phyloP scores from a whole-genome alignment of 768 basidiomycete genomes.

The Rhodosporidiobolus sp. region DNA sequence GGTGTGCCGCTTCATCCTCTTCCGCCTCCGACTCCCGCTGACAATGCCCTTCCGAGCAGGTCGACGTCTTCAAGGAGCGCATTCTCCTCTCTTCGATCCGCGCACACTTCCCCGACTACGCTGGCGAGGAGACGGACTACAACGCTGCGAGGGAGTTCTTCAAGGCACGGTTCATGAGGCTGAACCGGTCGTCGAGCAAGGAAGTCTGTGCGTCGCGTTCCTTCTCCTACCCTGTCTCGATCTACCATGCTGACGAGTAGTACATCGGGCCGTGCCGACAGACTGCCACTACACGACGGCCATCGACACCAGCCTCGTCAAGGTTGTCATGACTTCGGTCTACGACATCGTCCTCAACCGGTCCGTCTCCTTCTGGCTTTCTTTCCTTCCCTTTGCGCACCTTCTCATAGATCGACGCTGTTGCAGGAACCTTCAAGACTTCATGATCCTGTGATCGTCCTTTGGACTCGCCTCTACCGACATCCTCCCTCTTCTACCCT shows the following conservation, averaged over 20 bases:
- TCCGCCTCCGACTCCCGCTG: neutral
- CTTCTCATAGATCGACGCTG: neutral
- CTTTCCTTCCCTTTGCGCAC: neutral
- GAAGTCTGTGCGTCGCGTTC: slow-evolving; percentile 34
- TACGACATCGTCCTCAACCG: slow-evolving; percentile 25
- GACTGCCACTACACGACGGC: slow-evolving; percentile 41
- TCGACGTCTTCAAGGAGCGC: slow-evolving; percentile 74
- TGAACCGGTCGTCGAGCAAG: slow-evolving; percentile 73
- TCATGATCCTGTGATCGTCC: neutral
- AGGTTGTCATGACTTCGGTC: slow-evolving; percentile 41
- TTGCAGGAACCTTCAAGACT: neutral
- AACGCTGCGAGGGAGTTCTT: slow-evolving; percentile 81
- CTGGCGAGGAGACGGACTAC: slow-evolving; percentile 72
- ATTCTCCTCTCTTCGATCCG: slow-evolving; percentile 56
- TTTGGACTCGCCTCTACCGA: neutral
- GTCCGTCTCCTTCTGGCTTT: neutral
- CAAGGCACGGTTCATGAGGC: slow-evolving; percentile 73
- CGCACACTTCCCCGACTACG: slow-evolving; percentile 54
- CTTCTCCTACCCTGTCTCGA: neutral
- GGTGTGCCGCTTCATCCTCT: slow-evolving; percentile 5
- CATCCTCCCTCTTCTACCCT: neutral
- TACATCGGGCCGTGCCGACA: neutral
- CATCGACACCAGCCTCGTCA: slow-evolving; percentile 42
- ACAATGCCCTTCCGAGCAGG: slow-evolving; percentile 54
- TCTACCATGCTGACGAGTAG: neutral